A percentile compares a stretch with the other conserved stretches of the same genome.
These are phyloP conservation scores for Pseudovirgaria hyperparasitica DNA, from an alignment of 2,329 filamentous ascomycete genomes.

Conservation along the genomic window DNA sequence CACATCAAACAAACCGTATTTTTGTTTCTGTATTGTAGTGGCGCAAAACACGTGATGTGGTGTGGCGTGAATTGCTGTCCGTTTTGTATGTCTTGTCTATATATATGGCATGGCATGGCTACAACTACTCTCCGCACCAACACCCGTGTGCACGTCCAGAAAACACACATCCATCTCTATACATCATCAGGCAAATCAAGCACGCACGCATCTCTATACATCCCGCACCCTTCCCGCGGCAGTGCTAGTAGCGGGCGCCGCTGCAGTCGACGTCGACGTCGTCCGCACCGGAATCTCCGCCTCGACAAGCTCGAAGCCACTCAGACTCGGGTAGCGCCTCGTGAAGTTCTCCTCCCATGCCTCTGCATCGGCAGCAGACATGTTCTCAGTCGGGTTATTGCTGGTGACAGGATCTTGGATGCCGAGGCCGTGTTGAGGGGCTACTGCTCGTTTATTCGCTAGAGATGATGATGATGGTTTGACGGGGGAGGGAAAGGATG, in stretches of 20 bases:
- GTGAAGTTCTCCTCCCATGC: slow-evolving; percentile 61
- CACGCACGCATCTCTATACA: no score
- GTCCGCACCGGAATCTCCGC: slow-evolving; percentile 34
- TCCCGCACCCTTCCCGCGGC: slow-evolving; percentile 10
- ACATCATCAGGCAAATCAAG: no score
- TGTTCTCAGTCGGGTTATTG: slow-evolving; percentile 1
- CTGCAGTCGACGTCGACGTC: not conserved
- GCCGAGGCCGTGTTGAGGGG: slow-evolving; percentile 3
- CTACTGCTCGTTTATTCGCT: not conserved
- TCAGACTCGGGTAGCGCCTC: slow-evolving; percentile 75
- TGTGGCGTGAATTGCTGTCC: no score
- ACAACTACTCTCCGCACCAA: no score
- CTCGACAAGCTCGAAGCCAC: slow-evolving; percentile 80
- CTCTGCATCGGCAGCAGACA: slow-evolving; percentile 36
- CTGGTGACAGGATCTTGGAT: slow-evolving; percentile 2
- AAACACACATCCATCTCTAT: no score
- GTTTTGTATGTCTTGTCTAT: no score
- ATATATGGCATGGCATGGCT: no score
- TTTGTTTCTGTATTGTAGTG: no score
- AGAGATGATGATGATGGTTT: not conserved
- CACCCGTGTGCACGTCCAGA: no score
- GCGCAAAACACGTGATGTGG: no score
- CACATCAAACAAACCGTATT: no score
- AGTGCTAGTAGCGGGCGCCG: no score
- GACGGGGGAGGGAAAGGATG: not conserved